Percentiles rank a stretch among this genome's conserved stretches.
Conservation (phyloP, 1,284 basidiomycete genomes). For the Austroboletus rostrupii region DNA sequence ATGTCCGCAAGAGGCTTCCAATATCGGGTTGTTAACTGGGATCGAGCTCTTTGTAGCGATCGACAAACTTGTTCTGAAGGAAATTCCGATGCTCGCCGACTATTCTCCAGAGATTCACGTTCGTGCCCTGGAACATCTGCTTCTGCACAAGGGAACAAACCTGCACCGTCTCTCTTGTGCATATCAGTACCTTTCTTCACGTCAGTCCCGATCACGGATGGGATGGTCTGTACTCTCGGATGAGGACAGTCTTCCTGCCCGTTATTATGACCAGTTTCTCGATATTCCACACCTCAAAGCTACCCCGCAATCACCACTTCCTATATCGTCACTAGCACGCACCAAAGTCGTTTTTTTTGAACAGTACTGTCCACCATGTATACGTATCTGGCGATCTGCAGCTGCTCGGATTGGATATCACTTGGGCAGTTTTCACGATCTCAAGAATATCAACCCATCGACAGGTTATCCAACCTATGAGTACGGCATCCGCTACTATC, state of each 20-base stretch:
- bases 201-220: background rate
- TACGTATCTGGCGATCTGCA: background rate
- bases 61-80: slow-evolving; percentile 34
- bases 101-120: slow-evolving; percentile 45
- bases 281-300: background rate
- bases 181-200: slow-evolving; percentile 30
- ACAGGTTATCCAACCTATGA: too few relatives aligned
- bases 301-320: background rate
- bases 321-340: background rate
- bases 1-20: background rate
- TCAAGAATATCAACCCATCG: background rate
- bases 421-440: background rate
- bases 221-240: background rate
- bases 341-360: background rate
- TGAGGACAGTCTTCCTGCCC: background rate
- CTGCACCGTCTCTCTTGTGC: slow-evolving; percentile 29
- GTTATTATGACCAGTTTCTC: background rate
- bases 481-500: too few relatives aligned
- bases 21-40: slow-evolving; percentile 39
- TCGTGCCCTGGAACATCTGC: background rate
- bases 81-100: slow-evolving; percentile 35
- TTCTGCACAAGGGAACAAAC: background rate
- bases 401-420: background rate
- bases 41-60: slow-evolving; percentile 45
- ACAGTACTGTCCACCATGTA: background rate